Conservation (phyloP, 2,329 filamentous ascomycete species). For the Huntiella decipiens region DNA sequence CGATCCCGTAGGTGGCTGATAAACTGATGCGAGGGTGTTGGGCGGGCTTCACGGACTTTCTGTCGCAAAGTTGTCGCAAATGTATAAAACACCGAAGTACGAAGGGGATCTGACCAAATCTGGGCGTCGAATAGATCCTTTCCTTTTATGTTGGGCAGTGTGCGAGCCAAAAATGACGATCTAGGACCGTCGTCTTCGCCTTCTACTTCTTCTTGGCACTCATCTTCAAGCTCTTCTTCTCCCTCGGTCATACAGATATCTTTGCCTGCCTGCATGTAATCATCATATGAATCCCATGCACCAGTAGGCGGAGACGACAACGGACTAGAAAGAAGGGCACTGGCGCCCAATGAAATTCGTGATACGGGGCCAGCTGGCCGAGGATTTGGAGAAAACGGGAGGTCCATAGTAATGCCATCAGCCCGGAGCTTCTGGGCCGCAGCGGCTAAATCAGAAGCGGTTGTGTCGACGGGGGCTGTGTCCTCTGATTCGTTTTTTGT, state of each 20-base stretch:
- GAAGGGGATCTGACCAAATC: constrained; percentile 48
- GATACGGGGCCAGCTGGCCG: constrained; percentile 5
- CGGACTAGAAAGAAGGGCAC: constrained; percentile 28
- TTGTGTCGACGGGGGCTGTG: background rate
- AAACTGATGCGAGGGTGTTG: constrained; percentile 48
- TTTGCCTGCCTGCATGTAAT: background rate
- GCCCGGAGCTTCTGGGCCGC: background rate
- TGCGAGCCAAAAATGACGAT: constrained; percentile 14
- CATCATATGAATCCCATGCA: constrained; percentile 31
- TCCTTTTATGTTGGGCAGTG: constrained; percentile 45
- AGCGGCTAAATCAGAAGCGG: background rate
- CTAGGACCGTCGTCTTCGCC: constrained; percentile 22
- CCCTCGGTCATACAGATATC: constrained; percentile 14
- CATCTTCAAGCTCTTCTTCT: constrained; percentile 20
- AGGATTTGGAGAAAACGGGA: constrained; percentile 1
- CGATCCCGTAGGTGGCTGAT: constrained; percentile 47
- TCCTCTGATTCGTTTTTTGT: constrained; percentile 1
- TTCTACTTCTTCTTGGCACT: constrained; percentile 27
- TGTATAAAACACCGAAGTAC: constrained; percentile 53
- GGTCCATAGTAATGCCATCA: background rate
- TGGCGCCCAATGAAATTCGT: constrained; percentile 6
- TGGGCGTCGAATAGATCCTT: constrained; percentile 53
- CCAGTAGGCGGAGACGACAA: constrained; percentile 36
- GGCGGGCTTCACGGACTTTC: constrained; percentile 41
- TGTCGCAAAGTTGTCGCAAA: constrained; percentile 50